Evolutionary conservation across 331 rosid species (phyloP).

Genomic region (Rhamnella rubrinervis): DNA sequence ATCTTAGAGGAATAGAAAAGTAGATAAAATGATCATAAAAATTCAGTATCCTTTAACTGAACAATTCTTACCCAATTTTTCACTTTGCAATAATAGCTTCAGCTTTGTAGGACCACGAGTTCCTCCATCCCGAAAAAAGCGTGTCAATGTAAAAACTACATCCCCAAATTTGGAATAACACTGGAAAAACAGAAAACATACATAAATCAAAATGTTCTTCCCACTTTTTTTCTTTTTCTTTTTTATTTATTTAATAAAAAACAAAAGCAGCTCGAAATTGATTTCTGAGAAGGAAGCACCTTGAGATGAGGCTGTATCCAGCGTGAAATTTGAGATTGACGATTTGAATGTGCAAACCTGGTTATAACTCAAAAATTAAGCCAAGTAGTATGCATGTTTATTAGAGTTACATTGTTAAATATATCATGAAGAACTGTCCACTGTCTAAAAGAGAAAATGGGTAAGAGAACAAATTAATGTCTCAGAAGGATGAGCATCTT

Average conservation of each 20-base stretch:
- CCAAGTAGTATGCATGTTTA: not conserved
- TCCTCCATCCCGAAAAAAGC: slow-evolving; percentile 76
- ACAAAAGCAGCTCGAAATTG: not conserved
- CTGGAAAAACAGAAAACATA: slow-evolving; percentile 44
- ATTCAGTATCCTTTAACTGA: slow-evolving; percentile 11
- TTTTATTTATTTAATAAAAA: no score
- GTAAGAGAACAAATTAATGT: not conserved
- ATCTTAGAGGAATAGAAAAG: not conserved
- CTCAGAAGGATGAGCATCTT: not conserved
- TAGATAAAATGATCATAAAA: not conserved
- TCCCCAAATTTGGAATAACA: slow-evolving; percentile 84
- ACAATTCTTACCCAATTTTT: slow-evolving; percentile 51
- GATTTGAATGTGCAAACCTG: slow-evolving; percentile 77
- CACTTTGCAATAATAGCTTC: slow-evolving; percentile 40
- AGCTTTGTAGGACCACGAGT: slow-evolving; percentile 54
- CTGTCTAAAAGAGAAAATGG: not conserved
- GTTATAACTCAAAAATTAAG: slow-evolving; percentile 28
- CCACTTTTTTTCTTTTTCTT: not conserved
- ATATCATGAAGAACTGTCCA: not conserved
- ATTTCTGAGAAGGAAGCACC: slow-evolving; percentile 41
- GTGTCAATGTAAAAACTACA: slow-evolving; percentile 75
- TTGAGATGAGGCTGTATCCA: slow-evolving; percentile 97
- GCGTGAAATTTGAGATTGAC: slow-evolving; percentile 81
- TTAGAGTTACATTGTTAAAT: not conserved
- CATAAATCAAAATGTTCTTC: slow-evolving; percentile 25